Conservation (phyloP, 495 filamentous ascomycete species). For the Penicillium canariense region DNA sequence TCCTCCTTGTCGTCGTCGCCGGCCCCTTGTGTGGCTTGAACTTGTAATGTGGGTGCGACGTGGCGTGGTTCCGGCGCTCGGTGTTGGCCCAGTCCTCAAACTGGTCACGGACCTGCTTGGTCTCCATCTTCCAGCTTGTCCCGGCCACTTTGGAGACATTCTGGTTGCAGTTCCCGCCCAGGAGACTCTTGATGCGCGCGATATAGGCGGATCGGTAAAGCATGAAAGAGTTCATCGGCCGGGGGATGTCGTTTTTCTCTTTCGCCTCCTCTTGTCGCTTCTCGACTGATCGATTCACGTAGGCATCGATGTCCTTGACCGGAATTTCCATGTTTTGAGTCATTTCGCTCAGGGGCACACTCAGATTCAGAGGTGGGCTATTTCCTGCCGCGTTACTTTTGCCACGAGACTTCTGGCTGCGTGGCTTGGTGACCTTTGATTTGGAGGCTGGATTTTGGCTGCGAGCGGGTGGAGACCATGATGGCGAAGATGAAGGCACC, state of each 20-base stretch:
- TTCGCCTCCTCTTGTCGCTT: conserved; percentile 66
- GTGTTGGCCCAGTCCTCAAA: conserved; percentile 79
- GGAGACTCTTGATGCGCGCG: conserved; percentile 78
- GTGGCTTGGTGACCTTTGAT: conserved; percentile 4
- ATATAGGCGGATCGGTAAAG: conserved; percentile 93
- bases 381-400: background rate
- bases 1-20: conserved; percentile 36
- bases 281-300: conserved; percentile 70
- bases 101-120: conserved; percentile 64
- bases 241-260: conserved; percentile 76
- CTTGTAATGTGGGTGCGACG: conserved; percentile 90
- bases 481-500: background rate
- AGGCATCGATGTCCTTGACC: conserved; percentile 76
- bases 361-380: conserved; percentile 2
- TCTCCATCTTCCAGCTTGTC: conserved; percentile 81
- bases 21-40: conserved; percentile 82
- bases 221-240: conserved; percentile 99
- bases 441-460: conserved; percentile 3
- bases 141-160: conserved; percentile 84
- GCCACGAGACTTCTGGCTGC: background rate
- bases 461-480: background rate
- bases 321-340: conserved; percentile 66
- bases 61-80: conserved; percentile 82
- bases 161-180: conserved; percentile 89
- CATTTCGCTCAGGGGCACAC: conserved; percentile 70